A percentile compares a stretch with the other conserved stretches of the same genome.
Evolutionary conservation across 306 rosid genomes (phyloP).

Genomic region (Psophocarpus tetragonolobus): DNA sequence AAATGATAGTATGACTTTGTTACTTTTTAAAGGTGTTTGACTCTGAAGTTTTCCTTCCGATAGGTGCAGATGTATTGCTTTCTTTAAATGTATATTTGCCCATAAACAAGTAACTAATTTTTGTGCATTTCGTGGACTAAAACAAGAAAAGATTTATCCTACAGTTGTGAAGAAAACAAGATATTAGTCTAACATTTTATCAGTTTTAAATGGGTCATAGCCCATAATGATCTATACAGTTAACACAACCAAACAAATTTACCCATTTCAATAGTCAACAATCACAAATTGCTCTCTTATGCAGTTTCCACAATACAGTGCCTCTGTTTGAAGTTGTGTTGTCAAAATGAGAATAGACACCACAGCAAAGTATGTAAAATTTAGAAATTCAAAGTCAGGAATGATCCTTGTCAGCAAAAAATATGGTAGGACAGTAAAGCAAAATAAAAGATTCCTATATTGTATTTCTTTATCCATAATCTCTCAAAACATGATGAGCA

Average conservation of each 20-base stretch:
- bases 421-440: neutral
- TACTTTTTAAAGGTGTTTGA: neutral
- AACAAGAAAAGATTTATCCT: slow-evolving; percentile 6
- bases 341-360: slow-evolving; percentile 14
- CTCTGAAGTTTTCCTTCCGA: neutral
- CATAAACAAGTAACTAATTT: neutral
- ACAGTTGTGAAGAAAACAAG: neutral
- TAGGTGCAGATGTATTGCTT: neutral
- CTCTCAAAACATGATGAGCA: neutral
- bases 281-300: neutral
- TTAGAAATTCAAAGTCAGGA: slow-evolving; percentile 8
- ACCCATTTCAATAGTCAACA: slow-evolving; percentile 11
- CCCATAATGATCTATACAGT: neutral
- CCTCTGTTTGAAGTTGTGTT: neutral
- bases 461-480: neutral
- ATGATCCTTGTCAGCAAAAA: neutral
- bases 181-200: neutral
- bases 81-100: neutral
- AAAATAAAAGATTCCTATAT: neutral
- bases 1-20: neutral
- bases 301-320: neutral
- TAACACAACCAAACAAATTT: slow-evolving; percentile 17
- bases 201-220: neutral
- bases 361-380: neutral
- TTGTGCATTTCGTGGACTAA: neutral